A percentile compares a stretch with the other conserved stretches of the same genome.
Conservation (phyloP, 73 alveolate genomes). For the Paramecium caudatum region DNA sequence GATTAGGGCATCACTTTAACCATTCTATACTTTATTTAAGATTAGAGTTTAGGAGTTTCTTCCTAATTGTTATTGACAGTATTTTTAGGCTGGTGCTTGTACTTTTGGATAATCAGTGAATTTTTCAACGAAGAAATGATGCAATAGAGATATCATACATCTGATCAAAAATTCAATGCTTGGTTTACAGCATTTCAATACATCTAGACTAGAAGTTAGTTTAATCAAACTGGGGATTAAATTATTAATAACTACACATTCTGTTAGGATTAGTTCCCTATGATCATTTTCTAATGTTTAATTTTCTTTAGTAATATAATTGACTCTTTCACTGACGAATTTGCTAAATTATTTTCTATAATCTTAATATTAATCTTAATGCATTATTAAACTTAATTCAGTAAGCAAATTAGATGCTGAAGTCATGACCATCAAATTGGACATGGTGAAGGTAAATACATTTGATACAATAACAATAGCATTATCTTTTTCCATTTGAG, state of each 20-base stretch:
- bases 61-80: neutral
- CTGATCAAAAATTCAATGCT: constrained; percentile 22
- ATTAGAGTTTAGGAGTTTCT: neutral
- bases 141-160: neutral
- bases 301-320: neutral
- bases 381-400: neutral
- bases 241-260: neutral
- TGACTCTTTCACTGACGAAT: constrained; percentile 25
- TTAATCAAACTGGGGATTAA: neutral
- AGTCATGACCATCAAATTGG: neutral
- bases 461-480: neutral
- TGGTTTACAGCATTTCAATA: neutral
- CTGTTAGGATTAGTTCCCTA: neutral
- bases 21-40: neutral
- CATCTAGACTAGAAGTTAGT: neutral
- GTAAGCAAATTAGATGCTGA: neutral
- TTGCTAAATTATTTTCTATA: constrained; percentile 3
- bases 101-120: neutral
- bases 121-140: neutral
- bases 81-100: neutral
- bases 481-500: neutral
- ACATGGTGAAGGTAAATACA: constrained; percentile 18
- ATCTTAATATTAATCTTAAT: neutral
- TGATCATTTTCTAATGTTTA: neutral
- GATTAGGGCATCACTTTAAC: neutral